Percentiles rank a stretch among this genome's conserved stretches.
phyloP scores from a whole-genome alignment of 2,329 filamentous ascomycete species.

The Talaromyces sp. region DNA sequence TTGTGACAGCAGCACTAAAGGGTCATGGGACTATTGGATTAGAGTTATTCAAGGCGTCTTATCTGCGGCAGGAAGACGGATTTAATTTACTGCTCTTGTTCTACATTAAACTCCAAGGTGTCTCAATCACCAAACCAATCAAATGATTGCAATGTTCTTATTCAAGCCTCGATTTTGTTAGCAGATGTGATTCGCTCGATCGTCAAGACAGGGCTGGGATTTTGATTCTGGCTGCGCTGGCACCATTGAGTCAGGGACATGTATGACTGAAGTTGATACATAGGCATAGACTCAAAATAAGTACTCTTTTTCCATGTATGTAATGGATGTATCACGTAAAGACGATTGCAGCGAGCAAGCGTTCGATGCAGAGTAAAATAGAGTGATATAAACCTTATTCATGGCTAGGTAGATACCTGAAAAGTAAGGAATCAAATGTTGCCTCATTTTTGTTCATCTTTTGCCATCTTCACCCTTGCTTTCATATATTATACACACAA shows the following conservation, averaged over 20 bases:
- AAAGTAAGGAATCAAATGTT: neutral
- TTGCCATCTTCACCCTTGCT: constrained; percentile 2
- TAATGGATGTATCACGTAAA: neutral
- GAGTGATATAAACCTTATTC: too few relatives aligned
- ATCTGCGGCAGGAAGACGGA: neutral
- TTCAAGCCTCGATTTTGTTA: neutral
- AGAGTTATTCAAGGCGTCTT: neutral
- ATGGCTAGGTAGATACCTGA: neutral
- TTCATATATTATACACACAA: neutral
- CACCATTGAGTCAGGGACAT: neutral
- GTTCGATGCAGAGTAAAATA: neutral
- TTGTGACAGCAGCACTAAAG: neutral
- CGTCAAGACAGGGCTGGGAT: neutral
- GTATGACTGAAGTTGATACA: neutral
- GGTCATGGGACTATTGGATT: neutral
- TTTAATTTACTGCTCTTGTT: too few relatives aligned
- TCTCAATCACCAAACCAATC: neutral
- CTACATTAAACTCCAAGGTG: neutral
- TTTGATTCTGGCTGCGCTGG: constrained; percentile 2
- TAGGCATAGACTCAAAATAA: neutral
- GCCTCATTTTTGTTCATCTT: neutral
- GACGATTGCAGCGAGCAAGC: neutral
- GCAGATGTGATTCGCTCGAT: neutral
- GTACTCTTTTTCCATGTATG: neutral
- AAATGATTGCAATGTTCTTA: neutral